Base-by-base conservation (phyloP, 495 filamentous ascomycete genomes). In the Chaetomium cochliodes region DNA sequence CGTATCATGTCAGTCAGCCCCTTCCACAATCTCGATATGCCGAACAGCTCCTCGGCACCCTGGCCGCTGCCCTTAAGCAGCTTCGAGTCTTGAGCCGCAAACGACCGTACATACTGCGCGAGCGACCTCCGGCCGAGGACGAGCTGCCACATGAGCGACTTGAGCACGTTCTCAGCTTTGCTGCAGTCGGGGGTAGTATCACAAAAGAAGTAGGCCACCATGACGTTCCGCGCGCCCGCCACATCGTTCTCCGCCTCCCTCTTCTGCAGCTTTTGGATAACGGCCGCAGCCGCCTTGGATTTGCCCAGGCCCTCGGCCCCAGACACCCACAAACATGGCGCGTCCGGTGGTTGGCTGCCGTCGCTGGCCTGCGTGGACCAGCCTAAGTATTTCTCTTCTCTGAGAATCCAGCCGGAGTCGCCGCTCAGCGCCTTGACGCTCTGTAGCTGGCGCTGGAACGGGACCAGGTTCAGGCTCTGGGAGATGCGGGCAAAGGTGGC, bases 61-160 rank as follows among this genome's bases (percentile, higher is more conserved):
- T 47, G 44, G 44, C 44, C 44, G 16, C 44, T 47, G 44, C 44
- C 44, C 44, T 47, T 47, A 2, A 30, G 28, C 3, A 47, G 44
- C 44, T 47, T 47, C 11, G n/a, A 6, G 44, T 47, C 44, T 16
- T 47, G 44, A 18, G 44, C 44, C 16, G 44, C 44, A 47, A 47
- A 47, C 0, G 44, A 47, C 44, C 44, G n/a, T 2, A 47, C 44
- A 7, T 47, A 47, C 44, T 47, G 44, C 44, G 44, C 44, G 44
- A 47, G 44, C 44, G 44, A 47, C 5, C 44, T n/a, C 44, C 44
- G 44, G 44, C 18, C 44, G 44, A 47, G 44, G 8, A 47, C 20
- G 44, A 47, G 44, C 44, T 47, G 44, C 44, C 44, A 47, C 44
- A 47, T 47, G 44, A 47, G 44, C 44, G 44, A 47, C 44, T 47